Base-by-base conservation (phyloP, 331 rosid genomes). In the Arachis monticola region DNA sequence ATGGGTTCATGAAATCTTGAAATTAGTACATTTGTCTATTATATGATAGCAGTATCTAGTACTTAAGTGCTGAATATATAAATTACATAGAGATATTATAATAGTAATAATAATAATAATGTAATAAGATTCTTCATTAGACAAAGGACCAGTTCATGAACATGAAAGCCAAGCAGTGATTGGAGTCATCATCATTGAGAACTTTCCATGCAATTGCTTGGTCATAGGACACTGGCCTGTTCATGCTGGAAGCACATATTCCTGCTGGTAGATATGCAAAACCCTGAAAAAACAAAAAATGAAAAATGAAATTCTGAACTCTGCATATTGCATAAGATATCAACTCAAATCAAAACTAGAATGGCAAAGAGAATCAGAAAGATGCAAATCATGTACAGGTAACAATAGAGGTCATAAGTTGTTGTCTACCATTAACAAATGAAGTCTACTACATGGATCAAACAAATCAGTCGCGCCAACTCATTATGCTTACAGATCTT, bases 171-270 rank as follows among this genome's bases (percentile, higher is more conserved):
- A 94, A 79, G 78, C 97, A 94, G 81, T 94, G 97, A 82, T 88
- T 89, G 45, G 96, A 85, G 62, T 94, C 97, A 12, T 94, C 96
- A 3, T 94, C 99, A 32, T 87, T 80, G 2, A 90, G 86, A 76
- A 94, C 97, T 82, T 94, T 92, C 99, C 99, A 94, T 0, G 97
- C 94, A 8, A 90, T 72, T 7, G 96, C 96, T 53, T 87, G 97
- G 53, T 94, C 99, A 48, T 92, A 94, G 0, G 99, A 90, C 41
- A 92, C 92, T 2, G 96, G 88, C 68, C 97, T 82, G 1, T 96
- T 96, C 99, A 92, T 92, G 73, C 99, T 94, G 7, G 99, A 94
- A 6, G 80, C 78, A 63, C 99, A 92, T 73, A 94, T 81, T 41
- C 99, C 96, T 10, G 83, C 88, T 0, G 96, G 99, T 51, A 94